Evolutionary conservation across 805 yeast species (phyloP).

Genomic region (Suhomyces pyralidae): DNA sequence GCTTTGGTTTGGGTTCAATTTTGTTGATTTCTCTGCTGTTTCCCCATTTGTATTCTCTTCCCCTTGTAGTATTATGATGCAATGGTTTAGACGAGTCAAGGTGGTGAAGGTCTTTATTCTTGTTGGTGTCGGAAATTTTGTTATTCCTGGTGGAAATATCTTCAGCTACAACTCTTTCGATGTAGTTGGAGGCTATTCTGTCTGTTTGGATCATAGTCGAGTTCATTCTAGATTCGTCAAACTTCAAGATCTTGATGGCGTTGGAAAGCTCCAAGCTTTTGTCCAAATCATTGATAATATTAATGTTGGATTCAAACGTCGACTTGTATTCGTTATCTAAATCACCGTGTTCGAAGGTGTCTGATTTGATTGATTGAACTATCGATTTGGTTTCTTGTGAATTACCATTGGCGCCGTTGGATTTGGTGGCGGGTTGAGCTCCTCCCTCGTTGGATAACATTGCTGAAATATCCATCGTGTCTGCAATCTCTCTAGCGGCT

Average conservation of each 20-base stretch:
- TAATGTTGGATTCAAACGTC: constrained; percentile 12
- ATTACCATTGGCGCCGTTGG: constrained; percentile 5
- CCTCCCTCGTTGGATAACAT: constrained; percentile 29
- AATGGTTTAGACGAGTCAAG: constrained; percentile 15
- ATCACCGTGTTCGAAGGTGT: neutral
- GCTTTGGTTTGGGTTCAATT: constrained; percentile 12
- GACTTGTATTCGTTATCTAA: constrained; percentile 9
- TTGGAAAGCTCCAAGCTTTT: constrained; percentile 11
- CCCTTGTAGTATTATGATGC: constrained; percentile 22
- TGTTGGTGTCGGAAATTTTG: constrained; percentile 16
- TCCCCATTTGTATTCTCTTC: constrained; percentile 28
- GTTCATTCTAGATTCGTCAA: constrained; percentile 14
- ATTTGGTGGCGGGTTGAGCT: constrained; percentile 6
- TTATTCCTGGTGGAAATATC: constrained; percentile 27
- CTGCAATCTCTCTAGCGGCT: neutral
- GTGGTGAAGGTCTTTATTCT: constrained; percentile 18
- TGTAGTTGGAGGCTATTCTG: constrained; percentile 27
- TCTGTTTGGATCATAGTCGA: constrained; percentile 16
- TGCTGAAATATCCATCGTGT: constrained; percentile 33
- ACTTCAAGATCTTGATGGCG: constrained; percentile 10
- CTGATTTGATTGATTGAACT: neutral
- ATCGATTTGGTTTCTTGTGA: neutral
- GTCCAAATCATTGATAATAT: constrained; percentile 12
- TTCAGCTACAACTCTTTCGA: constrained; percentile 37
- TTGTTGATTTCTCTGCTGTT: constrained; percentile 21